Percentiles rank a stretch among this genome's conserved stretches.
Conservation (phyloP, 805 yeast species). For the Saccharomycopsis javanensis region DNA sequence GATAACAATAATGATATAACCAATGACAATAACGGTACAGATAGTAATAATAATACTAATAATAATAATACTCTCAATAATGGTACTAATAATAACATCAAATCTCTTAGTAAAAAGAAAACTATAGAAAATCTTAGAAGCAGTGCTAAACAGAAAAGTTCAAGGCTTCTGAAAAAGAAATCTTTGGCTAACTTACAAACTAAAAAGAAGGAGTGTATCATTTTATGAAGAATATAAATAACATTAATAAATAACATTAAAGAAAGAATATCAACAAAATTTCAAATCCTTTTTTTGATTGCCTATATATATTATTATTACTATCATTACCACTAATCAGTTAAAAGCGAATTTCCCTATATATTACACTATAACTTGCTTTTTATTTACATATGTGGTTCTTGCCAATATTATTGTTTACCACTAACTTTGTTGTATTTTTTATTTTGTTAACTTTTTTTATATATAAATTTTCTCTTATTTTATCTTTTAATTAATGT, state of each 20-base stretch:
- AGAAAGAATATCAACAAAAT: not conserved
- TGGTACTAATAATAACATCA: not conserved
- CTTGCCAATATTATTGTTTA: not conserved
- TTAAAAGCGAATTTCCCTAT: no score
- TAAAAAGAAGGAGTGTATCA: constrained; percentile 16
- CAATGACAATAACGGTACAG: not conserved
- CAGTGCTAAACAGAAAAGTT: not conserved
- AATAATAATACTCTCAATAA: not conserved
- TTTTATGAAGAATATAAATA: constrained; percentile 14
- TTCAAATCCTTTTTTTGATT: not conserved
- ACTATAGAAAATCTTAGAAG: not conserved
- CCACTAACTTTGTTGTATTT: not conserved
- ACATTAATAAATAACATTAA: no score
- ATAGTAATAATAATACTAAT: not conserved
- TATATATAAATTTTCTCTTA: not conserved
- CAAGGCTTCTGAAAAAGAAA: constrained; percentile 13
- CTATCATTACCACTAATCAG: no score
- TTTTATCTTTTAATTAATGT: no score
- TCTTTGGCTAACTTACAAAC: constrained; percentile 15
- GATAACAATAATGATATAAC: not conserved
- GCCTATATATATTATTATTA: not conserved
- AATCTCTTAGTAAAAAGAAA: not conserved
- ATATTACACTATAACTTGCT: not conserved
- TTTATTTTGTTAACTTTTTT: not conserved
- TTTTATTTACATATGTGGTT: constrained; percentile 1